A percentile compares a stretch with the other conserved stretches of the same genome.
These are phyloP conservation scores for Beauveria caledonica DNA, from an alignment of 2,329 filamentous ascomycete species.

Conservation along the genomic window DNA sequence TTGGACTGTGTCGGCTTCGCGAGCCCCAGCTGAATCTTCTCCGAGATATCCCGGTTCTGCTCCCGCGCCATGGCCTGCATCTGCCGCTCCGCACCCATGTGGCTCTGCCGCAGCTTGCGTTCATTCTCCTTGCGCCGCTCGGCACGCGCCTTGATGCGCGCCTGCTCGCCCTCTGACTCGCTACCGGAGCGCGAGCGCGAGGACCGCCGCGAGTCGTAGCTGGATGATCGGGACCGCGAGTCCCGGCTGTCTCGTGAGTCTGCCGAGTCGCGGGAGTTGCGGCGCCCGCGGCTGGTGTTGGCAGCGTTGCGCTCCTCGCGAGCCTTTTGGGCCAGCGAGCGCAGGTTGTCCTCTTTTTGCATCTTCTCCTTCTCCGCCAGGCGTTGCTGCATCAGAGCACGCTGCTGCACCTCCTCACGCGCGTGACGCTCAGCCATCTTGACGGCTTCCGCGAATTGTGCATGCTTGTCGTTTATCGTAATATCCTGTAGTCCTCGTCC, in stretches of 20 bases:
- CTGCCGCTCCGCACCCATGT: constrained; percentile 89
- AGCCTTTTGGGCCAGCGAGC: constrained; percentile 81
- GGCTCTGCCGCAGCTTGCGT: constrained; percentile 81
- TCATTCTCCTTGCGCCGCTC: constrained; percentile 78
- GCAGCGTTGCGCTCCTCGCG: constrained; percentile 65
- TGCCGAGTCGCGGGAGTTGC: constrained; percentile 24
- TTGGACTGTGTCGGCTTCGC: constrained; percentile 89
- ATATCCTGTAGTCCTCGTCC: constrained; percentile 87
- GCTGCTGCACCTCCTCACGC: constrained; percentile 87
- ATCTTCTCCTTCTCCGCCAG: constrained; percentile 94
- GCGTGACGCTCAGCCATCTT: constrained; percentile 93
- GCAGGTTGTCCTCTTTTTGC: constrained; percentile 86
- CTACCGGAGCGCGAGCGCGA: constrained; percentile 38
- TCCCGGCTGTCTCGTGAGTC: constrained; percentile 33
- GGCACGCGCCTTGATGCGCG: constrained; percentile 67
- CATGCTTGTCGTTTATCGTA: constrained; percentile 97
- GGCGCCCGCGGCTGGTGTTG: constrained; percentile 37
- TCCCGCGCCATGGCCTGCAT: constrained; percentile 91
- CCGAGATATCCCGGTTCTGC: constrained; percentile 92
- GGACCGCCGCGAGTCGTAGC: constrained; percentile 21
- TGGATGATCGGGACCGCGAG: constrained; percentile 31
- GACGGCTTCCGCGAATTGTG: constrained; percentile 87
- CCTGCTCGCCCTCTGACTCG: constrained; percentile 64
- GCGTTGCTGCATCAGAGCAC: constrained; percentile 90
- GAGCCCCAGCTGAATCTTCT: constrained; percentile 89